Evolutionary conservation across 495 filamentous ascomycete genomes (phyloP).

Genomic region (Trichoderma parareesei): DNA sequence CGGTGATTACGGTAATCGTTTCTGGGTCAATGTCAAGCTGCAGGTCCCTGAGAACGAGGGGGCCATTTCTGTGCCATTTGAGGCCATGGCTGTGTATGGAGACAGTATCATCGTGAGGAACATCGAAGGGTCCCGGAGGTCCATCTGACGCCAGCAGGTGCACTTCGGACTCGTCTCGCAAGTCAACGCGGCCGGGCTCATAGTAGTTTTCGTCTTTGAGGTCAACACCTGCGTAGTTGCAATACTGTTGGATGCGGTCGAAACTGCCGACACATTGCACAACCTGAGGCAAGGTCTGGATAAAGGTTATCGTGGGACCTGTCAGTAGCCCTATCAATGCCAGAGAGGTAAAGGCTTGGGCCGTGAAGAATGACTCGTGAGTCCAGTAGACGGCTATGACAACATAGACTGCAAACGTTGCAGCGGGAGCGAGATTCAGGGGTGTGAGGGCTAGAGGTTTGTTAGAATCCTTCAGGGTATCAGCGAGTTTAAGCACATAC

Average conservation of each 20-base stretch:
- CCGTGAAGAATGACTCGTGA: constrained; percentile 31
- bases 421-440: constrained; percentile 23
- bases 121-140: not conserved
- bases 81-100: not conserved
- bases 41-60: not conserved
- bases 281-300: constrained; percentile 45
- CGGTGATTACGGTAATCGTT: constrained; percentile 42
- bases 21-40: not conserved
- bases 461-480: not conserved
- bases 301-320: constrained; percentile 43
- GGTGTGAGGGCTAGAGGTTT: constrained; percentile 35
- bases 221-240: not conserved
- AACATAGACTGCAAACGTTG: constrained; percentile 23
- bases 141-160: not conserved
- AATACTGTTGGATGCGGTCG: constrained; percentile 44
- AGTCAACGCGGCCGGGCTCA: not conserved
- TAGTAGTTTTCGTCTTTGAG: constrained; percentile 6
- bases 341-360: constrained; percentile 47
- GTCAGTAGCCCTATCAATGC: constrained; percentile 49
- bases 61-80: not conserved
- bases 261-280: constrained; percentile 49
- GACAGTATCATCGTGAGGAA: not conserved
- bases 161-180: not conserved
- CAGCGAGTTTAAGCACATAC: constrained; percentile 10
- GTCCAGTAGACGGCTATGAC: constrained; percentile 18